These are phyloP conservation scores for Trypanosoma platydactyli DNA, from an alignment of 208 protist genomes.

Conservation along the genomic window DNA sequence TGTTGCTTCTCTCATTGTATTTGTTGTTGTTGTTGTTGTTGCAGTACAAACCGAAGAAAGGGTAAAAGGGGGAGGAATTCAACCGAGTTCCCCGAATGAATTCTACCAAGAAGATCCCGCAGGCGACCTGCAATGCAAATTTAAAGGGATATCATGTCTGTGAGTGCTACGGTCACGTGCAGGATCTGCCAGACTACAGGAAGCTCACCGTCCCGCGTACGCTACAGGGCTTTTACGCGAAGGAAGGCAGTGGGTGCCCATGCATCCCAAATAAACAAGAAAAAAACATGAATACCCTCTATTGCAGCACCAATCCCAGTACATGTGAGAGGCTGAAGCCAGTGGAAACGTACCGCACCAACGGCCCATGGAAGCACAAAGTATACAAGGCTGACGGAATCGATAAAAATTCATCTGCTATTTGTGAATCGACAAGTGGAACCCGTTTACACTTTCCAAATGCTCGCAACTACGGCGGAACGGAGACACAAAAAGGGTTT, in stretches of 20 bases:
- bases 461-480: slow-evolving; percentile 69
- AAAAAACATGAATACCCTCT: slow-evolving; percentile 17
- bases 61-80: no score
- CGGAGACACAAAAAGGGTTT: slow-evolving; percentile 43
- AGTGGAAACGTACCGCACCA: slow-evolving; percentile 40
- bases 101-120: neutral
- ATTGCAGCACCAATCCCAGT: slow-evolving; percentile 13
- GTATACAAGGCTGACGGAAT: slow-evolving; percentile 11
- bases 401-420: neutral
- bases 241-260: slow-evolving; percentile 45
- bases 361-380: slow-evolving; percentile 28
- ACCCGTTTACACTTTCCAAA: slow-evolving; percentile 57
- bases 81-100: no score
- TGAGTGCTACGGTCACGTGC: slow-evolving; percentile 60
- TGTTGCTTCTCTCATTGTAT: neutral
- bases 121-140: neutral
- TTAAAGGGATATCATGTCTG: slow-evolving; percentile 52
- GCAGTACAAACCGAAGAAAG: no score
- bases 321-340: slow-evolving; percentile 15
- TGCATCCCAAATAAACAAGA: slow-evolving; percentile 33
- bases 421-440: slow-evolving; percentile 35
- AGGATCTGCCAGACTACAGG: slow-evolving; percentile 60
- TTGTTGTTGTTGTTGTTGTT: slow-evolving; percentile 4
- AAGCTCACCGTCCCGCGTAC: slow-evolving; percentile 56
- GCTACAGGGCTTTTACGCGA: slow-evolving; percentile 70